These are phyloP conservation scores for Fusarium sp. DNA, from an alignment of 2,329 filamentous ascomycete genomes.

Conservation along the genomic window DNA sequence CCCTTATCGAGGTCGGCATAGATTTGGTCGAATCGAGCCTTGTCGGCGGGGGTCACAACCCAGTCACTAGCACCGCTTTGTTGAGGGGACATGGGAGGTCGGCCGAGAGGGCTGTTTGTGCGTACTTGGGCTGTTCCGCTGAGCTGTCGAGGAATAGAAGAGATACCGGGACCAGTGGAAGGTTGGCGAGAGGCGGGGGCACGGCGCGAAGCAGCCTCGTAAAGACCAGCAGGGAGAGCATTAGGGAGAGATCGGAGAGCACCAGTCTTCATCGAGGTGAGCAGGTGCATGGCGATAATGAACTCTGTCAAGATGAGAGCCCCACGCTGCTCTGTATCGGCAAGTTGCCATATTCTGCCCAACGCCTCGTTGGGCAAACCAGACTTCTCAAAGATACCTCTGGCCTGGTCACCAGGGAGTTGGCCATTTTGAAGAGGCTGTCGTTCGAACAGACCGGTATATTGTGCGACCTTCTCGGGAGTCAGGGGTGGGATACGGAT, in stretches of 20 bases:
- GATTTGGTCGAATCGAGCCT: conserved; percentile 86
- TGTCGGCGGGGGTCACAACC: conserved; percentile 85
- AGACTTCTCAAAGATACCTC: conserved; percentile 94
- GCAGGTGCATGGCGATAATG: conserved; percentile 96
- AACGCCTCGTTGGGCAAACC: conserved; percentile 88
- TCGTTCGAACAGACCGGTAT: conserved; percentile 88
- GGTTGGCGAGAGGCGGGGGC: conserved; percentile 61
- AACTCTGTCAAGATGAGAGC: conserved; percentile 90
- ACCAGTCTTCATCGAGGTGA: conserved; percentile 90
- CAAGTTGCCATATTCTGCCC: conserved; percentile 95
- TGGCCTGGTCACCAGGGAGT: conserved; percentile 86
- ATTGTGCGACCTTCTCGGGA: conserved; percentile 89
- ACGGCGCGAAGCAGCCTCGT: conserved; percentile 86
- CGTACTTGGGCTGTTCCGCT: conserved; percentile 75
- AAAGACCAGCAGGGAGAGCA: conserved; percentile 84
- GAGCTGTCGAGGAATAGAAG: conserved; percentile 84
- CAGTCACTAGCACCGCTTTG: conserved; percentile 68
- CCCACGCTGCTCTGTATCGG: conserved; percentile 92
- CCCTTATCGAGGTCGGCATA: conserved; percentile 86
- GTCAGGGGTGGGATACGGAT: conserved; percentile 90
- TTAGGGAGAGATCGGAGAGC: conserved; percentile 82
- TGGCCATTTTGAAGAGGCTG: conserved; percentile 77
- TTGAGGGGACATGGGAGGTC: conserved; percentile 60
- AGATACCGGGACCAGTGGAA: conserved; percentile 63
- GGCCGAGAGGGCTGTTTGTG: conserved; percentile 68